A percentile compares a stretch with the other conserved stretches of the same genome.
Conservation (phyloP, 2,329 filamentous ascomycete genomes). For the Coniochaeta sp. region DNA sequence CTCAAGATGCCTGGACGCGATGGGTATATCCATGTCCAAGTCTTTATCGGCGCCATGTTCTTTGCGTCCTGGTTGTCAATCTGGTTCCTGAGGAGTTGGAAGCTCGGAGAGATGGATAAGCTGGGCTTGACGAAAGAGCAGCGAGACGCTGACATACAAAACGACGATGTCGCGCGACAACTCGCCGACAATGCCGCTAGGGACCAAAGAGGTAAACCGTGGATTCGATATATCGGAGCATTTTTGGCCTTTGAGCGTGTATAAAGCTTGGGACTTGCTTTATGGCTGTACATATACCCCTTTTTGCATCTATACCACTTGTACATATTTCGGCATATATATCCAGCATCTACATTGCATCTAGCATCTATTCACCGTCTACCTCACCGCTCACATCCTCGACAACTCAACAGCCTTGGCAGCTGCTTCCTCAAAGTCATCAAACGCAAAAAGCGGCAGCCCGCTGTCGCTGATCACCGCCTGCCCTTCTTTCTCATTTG, state of each 20-base stretch:
- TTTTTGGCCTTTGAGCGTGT: conserved; percentile 12
- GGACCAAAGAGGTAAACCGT: neutral
- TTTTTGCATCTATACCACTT: conserved; percentile 1
- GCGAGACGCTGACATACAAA: conserved; percentile 17
- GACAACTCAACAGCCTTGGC: conserved; percentile 53
- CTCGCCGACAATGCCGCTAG: conserved; percentile 2
- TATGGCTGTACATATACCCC: neutral
- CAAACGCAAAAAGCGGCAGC: conserved; percentile 61
- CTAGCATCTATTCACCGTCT: neutral
- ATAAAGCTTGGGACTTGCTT: conserved; percentile 3
- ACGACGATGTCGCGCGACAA: conserved; percentile 12
- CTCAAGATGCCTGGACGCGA: conserved; percentile 34
- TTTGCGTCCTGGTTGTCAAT: conserved; percentile 42
- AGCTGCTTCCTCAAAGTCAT: conserved; percentile 68
- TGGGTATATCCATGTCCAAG: conserved; percentile 43
- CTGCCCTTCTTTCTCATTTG: conserved; percentile 64
- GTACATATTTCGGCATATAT: neutral
- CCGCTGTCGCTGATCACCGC: conserved; percentile 62
- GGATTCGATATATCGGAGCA: conserved; percentile 8
- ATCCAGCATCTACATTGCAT: neutral
- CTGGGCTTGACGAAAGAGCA: conserved; percentile 19
- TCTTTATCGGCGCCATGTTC: conserved; percentile 57
- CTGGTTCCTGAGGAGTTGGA: conserved; percentile 35
- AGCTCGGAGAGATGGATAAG: conserved; percentile 29
- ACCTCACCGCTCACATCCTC: neutral